These are phyloP conservation scores for Malus hybrid DNA, from an alignment of 331 rosid genomes.

Conservation along the genomic window DNA sequence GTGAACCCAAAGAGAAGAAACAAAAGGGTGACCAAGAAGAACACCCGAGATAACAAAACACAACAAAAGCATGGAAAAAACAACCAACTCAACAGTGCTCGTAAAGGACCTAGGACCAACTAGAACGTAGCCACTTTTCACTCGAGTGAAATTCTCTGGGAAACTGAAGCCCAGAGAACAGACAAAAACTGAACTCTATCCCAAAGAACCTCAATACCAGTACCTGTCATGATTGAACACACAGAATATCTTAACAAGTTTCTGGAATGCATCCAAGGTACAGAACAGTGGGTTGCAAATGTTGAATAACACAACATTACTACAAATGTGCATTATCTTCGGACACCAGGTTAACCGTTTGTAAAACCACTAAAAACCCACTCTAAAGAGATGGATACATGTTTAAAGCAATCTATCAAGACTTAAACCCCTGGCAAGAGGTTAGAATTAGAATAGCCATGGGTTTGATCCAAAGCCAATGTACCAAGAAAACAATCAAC, in stretches of 20 bases:
- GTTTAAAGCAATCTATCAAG: not conserved
- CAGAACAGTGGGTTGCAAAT: not conserved
- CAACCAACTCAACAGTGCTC: not conserved
- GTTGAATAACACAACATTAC: not conserved
- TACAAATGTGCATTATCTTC: not conserved
- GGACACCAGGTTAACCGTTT: not conserved
- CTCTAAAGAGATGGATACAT: not conserved
- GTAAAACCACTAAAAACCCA: not conserved
- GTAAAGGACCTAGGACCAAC: not conserved
- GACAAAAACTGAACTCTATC: not conserved
- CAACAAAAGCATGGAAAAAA: not conserved
- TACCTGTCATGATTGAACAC: not conserved
- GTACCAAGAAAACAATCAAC: no score
- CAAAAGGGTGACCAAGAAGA: not conserved
- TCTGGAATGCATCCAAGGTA: not conserved
- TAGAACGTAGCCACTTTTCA: not conserved
- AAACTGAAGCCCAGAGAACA: not conserved
- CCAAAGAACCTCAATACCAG: not conserved
- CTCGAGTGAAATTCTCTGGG: not conserved
- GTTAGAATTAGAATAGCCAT: no score
- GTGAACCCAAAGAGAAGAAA: not conserved
- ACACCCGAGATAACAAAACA: not conserved
- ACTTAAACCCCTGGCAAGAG: not conserved
- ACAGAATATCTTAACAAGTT: not conserved
- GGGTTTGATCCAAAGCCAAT: no score